Evolutionary conservation across 176 grass and related monocot species (phyloP).

Genomic region (Raddia distichophylla): DNA sequence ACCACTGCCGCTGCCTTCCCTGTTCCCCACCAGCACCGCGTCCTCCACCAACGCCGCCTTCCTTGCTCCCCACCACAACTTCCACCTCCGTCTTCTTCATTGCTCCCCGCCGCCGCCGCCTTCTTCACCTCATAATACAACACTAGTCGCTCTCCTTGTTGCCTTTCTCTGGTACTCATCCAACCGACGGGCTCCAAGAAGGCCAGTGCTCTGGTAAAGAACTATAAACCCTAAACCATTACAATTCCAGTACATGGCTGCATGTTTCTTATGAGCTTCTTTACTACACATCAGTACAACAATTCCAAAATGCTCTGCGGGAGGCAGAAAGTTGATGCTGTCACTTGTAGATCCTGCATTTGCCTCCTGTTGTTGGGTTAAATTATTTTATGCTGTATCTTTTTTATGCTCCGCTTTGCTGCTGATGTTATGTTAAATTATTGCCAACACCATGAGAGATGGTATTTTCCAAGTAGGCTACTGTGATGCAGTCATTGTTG

Average conservation of each 20-base stretch:
- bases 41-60: too few relatives aligned
- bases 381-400: slow-evolving; percentile 2
- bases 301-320: neutral
- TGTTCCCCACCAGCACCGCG: too few relatives aligned
- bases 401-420: slow-evolving; percentile 4
- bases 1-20: too few relatives aligned
- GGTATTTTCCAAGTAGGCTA: slow-evolving; percentile 42
- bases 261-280: slow-evolving; percentile 5
- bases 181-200: too few relatives aligned
- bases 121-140: too few relatives aligned
- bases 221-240: too few relatives aligned
- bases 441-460: slow-evolving; percentile 38
- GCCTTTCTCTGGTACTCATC: too few relatives aligned
- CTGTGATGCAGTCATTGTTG: slow-evolving; percentile 17
- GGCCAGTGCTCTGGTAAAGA: too few relatives aligned
- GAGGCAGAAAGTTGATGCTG: slow-evolving; percentile 24
- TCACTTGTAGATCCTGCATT: slow-evolving; percentile 13
- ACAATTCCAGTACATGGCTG: slow-evolving; percentile 33
- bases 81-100: too few relatives aligned
- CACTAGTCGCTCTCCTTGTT: too few relatives aligned
- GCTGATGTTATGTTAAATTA: slow-evolving; percentile 32
- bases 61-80: too few relatives aligned
- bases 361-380: slow-evolving; percentile 34
- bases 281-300: neutral
- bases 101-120: too few relatives aligned